These are phyloP conservation scores for Bjerkandera adusta DNA, from an alignment of 1,284 basidiomycete species.

Conservation along the genomic window DNA sequence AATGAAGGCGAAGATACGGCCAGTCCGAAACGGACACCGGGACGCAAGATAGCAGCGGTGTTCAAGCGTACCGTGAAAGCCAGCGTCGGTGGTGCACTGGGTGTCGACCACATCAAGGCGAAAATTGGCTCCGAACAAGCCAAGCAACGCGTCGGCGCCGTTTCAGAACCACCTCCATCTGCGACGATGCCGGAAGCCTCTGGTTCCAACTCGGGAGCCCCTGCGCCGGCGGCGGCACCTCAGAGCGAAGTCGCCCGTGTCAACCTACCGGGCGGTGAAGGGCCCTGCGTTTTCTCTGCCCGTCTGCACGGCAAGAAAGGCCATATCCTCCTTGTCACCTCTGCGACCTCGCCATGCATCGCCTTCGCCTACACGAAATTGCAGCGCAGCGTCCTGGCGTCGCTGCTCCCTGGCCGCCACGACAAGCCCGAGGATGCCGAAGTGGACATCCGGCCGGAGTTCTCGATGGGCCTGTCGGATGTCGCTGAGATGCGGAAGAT, in stretches of 20 bases:
- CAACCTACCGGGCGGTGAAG: constrained; percentile 22
- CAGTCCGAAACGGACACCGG: constrained; percentile 20
- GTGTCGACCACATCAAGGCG: constrained; percentile 28
- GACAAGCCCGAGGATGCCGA: constrained; percentile 17
- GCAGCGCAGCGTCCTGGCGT: not conserved
- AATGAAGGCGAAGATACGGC: constrained; percentile 3
- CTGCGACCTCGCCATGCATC: constrained; percentile 28
- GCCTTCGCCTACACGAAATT: constrained; percentile 25
- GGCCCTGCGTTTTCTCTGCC: constrained; percentile 28
- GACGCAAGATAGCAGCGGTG: constrained; percentile 21
- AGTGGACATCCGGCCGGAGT: constrained; percentile 22
- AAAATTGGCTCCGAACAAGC: constrained; percentile 26
- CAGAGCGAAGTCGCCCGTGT: constrained; percentile 11
- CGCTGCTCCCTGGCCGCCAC: constrained; percentile 2
- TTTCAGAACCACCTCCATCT: constrained; percentile 17
- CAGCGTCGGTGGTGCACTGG: constrained; percentile 23
- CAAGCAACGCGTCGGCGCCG: constrained; percentile 26
- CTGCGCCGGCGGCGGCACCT: not conserved
- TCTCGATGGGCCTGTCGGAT: constrained; percentile 24
- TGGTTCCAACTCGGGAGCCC: not conserved
- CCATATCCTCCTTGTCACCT: constrained; percentile 25
- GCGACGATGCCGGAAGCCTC: constrained; percentile 1
- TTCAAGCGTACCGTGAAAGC: constrained; percentile 26
- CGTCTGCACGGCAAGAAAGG: constrained; percentile 27
- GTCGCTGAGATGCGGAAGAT: constrained; percentile 26